Evolutionary conservation across 2,329 filamentous ascomycete species (phyloP).

Genomic region (Chlorencoelia australis): DNA sequence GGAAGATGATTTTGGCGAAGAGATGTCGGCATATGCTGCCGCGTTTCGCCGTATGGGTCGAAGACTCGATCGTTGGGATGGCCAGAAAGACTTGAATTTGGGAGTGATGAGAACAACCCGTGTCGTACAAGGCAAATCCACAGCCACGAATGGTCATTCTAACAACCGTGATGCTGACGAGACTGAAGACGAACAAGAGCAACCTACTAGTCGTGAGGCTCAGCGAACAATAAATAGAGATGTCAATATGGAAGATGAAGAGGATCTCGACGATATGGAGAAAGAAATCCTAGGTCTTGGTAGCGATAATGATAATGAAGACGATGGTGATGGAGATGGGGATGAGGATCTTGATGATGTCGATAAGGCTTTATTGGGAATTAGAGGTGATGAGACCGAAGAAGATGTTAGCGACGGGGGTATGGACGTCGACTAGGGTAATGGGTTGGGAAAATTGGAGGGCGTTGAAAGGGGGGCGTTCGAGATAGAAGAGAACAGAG

Average conservation of each 20-base stretch:
- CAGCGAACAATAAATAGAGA: conserved; percentile 30
- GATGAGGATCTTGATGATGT: conserved; percentile 38
- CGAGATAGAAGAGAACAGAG: too few species aligned
- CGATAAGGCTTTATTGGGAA: conserved; percentile 29
- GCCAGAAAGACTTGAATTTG: conserved; percentile 24
- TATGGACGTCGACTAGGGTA: conserved; percentile 23
- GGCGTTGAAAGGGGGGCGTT: too few species aligned
- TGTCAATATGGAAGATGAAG: conserved; percentile 24
- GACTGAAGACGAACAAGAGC: conserved; percentile 28
- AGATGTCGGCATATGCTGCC: conserved; percentile 55
- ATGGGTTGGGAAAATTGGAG: neutral
- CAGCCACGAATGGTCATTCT: conserved; percentile 16
- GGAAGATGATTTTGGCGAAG: conserved; percentile 67
- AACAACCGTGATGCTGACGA: conserved; percentile 21
- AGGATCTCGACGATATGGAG: conserved; percentile 45
- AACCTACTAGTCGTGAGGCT: conserved; percentile 25
- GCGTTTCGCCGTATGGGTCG: conserved; percentile 54
- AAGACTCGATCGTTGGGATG: conserved; percentile 61
- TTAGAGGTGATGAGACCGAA: conserved; percentile 25
- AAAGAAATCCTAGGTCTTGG: conserved; percentile 40
- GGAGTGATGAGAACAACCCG: conserved; percentile 25
- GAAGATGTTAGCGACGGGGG: conserved; percentile 24
- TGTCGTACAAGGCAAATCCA: conserved; percentile 12
- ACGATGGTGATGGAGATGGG: conserved; percentile 37
- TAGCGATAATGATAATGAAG: conserved; percentile 33